Percentiles rank a stretch among this genome's conserved stretches.
Evolutionary conservation across 768 basidiomycete genomes (phyloP).

Genomic region (Tricholoma saponaceum): DNA sequence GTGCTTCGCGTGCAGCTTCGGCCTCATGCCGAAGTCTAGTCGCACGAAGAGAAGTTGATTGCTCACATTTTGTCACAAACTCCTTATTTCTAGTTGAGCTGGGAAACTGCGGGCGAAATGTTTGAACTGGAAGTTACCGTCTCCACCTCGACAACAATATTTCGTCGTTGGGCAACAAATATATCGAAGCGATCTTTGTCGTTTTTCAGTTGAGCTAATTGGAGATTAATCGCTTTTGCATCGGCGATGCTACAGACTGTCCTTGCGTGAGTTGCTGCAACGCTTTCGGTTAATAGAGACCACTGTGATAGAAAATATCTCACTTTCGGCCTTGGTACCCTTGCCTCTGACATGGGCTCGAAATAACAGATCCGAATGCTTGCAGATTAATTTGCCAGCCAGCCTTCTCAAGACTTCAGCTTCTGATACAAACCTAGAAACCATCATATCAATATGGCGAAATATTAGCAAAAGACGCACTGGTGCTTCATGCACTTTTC

Average conservation of each 20-base stretch:
- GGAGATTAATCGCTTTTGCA: slow-evolving; percentile 2
- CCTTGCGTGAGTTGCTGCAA: not conserved
- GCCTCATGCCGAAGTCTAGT: not conserved
- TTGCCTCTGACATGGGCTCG: not conserved
- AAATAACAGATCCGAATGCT: not conserved
- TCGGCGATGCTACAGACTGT: not conserved
- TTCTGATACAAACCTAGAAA: not conserved
- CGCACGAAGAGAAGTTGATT: not conserved
- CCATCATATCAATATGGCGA: not conserved
- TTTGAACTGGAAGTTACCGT: not conserved
- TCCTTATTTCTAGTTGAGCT: not conserved
- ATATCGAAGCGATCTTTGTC: slow-evolving; percentile 3
- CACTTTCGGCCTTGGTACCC: not conserved
- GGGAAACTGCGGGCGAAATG: not conserved
- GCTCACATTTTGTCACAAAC: not conserved
- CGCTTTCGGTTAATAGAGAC: not conserved
- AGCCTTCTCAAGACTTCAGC: not conserved
- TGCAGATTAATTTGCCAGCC: not conserved
- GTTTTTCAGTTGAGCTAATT: not conserved
- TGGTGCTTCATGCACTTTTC: slow-evolving; percentile 8
- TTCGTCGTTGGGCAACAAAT: not conserved
- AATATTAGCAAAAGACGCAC: slow-evolving; percentile 4
- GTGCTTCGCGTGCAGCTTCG: slow-evolving; percentile 9
- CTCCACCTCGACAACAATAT: not conserved
- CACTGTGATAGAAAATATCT: not conserved